Base-by-base conservation (phyloP, 257 asterid genomes). In the Plantago elongata region DNA sequence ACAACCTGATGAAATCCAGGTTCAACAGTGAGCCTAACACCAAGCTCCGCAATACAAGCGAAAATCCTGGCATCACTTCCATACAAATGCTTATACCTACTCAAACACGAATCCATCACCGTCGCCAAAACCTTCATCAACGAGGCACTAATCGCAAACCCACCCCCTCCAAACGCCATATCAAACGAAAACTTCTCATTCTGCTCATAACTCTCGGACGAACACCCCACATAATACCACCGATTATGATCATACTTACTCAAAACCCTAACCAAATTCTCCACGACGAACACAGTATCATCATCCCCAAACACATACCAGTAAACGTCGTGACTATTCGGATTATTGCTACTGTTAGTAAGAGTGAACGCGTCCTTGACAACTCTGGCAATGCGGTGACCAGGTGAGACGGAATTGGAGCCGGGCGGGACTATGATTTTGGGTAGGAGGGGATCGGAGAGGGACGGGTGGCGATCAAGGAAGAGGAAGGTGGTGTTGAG, bases 91-190 rank as follows among this genome's bases (percentile, higher is more conserved):
- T 71, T 76, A 72, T 86, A 89, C 86, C 97, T 81, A 14, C 62
- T 49, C 63, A 89, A 79, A 68, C 95, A 89, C 65, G 89, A 76
- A 42, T 77, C 91, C 15, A 89, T 71, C 54, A 84, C 83, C 72
- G 79, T 71, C 49, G 86, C 81, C 71, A 89, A 74, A 73, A 71
- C 82, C 78, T 78, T 73, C 11, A 84, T 94, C 72, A 89, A 66
- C 5, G 94, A 84, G 4, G 90, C 87, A 67, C 97, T 89, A 13
- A 89, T 67, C 1, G 80, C 97, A 67, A 74, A 84, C 13, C 97
- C 97, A 9, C 95, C 95, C 14, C 97, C 95, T 6, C 97, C 95
- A 70, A 64, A 89, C 22, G 95, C 97, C 97, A 89, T 84, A 29
- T 62, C 81, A 60, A 89, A 89, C 11, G 72, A 78, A 57, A 80